A percentile compares a stretch with the other conserved stretches of the same genome.
These are phyloP conservation scores for Pestalotiopsis sp. DNA, from an alignment of 2,329 filamentous ascomycete species.

Conservation along the genomic window DNA sequence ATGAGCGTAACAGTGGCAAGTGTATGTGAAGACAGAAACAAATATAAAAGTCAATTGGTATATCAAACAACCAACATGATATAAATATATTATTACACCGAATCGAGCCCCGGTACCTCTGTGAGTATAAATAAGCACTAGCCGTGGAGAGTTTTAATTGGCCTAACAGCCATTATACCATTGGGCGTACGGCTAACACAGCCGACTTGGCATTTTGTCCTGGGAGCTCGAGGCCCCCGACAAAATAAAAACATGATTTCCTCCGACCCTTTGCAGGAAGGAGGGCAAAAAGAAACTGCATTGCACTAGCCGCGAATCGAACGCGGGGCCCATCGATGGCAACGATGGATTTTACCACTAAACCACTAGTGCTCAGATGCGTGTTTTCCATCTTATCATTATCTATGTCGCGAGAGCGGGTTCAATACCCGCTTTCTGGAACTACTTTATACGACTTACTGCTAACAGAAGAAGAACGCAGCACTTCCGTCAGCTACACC, in stretches of 20 bases:
- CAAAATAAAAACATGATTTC: background rate
- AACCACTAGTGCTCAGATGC: constrained; percentile 42
- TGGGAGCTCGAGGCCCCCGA: background rate
- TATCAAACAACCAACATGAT: background rate
- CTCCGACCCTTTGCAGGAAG: background rate
- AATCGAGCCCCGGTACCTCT: background rate
- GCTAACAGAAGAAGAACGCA: background rate
- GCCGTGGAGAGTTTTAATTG: background rate
- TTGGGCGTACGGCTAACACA: background rate
- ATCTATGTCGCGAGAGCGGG: no score
- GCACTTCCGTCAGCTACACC: background rate
- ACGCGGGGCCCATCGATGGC: constrained; percentile 54
- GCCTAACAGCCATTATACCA: background rate
- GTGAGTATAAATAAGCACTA: background rate
- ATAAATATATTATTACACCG: background rate
- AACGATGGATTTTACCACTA: constrained; percentile 58
- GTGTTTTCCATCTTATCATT: background rate
- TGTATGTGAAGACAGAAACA: background rate
- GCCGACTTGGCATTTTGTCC: background rate
- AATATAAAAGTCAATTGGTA: background rate
- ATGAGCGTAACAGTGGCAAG: background rate
- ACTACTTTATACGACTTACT: background rate
- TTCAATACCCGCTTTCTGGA: background rate
- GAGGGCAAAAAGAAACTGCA: background rate
- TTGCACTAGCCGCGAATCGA: constrained; percentile 43